phyloP scores from a whole-genome alignment of 2,329 filamentous ascomycete genomes.

The Biscogniauxia sp. region DNA sequence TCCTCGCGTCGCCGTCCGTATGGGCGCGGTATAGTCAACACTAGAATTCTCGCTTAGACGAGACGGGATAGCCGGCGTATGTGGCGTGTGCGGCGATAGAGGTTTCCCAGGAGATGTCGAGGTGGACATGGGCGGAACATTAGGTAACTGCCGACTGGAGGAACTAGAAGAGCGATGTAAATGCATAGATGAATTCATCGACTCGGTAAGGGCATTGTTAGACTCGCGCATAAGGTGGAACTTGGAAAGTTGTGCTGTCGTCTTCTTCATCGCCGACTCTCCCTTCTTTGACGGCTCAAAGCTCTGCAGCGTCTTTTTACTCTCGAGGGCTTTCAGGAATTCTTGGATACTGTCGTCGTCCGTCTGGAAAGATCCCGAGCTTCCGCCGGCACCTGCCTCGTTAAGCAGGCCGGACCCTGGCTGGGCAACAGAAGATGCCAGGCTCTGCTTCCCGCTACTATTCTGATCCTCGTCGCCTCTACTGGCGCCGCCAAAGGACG shows the following conservation, averaged over 20 bases:
- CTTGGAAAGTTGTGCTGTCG: constrained; percentile 75
- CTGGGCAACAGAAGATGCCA: constrained; percentile 65
- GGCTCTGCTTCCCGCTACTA: constrained; percentile 77
- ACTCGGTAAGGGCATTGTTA: constrained; percentile 85
- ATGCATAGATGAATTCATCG: constrained; percentile 85
- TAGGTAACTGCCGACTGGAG: constrained; percentile 58
- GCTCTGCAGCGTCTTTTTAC: constrained; percentile 79
- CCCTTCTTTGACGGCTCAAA: constrained; percentile 67
- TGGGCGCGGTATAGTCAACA: constrained; percentile 56
- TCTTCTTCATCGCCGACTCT: constrained; percentile 70
- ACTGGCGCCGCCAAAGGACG: constrained; percentile 72
- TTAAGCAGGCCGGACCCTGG: constrained; percentile 79
- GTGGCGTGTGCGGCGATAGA: constrained; percentile 83
- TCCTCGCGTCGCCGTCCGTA: constrained; percentile 27
- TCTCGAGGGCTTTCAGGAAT: constrained; percentile 85
- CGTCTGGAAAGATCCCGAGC: constrained; percentile 65
- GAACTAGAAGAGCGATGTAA: constrained; percentile 80
- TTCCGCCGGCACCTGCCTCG: constrained; percentile 63
- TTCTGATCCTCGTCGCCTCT: constrained; percentile 69
- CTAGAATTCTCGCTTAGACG: constrained; percentile 90
- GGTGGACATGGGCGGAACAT: constrained; percentile 69
- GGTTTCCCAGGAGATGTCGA: constrained; percentile 90
- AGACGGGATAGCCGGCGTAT: constrained; percentile 90
- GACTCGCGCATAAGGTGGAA: constrained; percentile 89
- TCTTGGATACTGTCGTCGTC: constrained; percentile 94